A percentile compares a stretch with the other conserved stretches of the same genome.
These are phyloP conservation scores for Phytopythium helicoides DNA, from an alignment of 352 stramenopile species.

Conservation along the genomic window DNA sequence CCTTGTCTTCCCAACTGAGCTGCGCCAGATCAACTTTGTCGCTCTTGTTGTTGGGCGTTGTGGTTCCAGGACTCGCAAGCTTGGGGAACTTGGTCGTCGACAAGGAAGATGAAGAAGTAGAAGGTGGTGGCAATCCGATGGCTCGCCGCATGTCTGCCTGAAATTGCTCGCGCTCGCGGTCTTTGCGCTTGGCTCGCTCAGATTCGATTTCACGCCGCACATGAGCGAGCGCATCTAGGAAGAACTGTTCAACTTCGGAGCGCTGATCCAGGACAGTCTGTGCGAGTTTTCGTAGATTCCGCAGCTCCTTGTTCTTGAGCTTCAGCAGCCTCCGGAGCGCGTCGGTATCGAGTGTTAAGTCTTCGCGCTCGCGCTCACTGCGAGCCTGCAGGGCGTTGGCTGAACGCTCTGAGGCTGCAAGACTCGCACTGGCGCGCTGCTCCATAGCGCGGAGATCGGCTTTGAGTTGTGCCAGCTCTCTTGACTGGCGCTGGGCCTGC, in stretches of 20 bases:
- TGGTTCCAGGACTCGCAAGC: conserved; percentile 18
- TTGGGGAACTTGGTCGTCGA: conserved; percentile 35
- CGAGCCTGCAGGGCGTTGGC: conserved; percentile 46
- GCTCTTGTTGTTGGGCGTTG: conserved; percentile 36
- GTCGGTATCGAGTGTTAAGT: conserved; percentile 83
- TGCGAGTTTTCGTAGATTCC: conserved; percentile 83
- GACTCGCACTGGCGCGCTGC: conserved; percentile 61
- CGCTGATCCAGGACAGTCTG: conserved; percentile 91
- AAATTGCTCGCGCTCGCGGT: conserved; percentile 53
- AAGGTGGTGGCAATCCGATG: conserved; percentile 19
- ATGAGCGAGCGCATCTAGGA: conserved; percentile 89
- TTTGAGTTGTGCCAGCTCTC: conserved; percentile 73
- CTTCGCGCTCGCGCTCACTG: conserved; percentile 67
- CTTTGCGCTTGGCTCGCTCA: conserved; percentile 45
- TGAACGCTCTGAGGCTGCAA: conserved; percentile 69
- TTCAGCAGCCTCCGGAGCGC: conserved; percentile 83
- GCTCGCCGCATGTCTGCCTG: conserved; percentile 48
- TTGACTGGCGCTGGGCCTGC: conserved; percentile 69
- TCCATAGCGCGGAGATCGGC: conserved; percentile 74
- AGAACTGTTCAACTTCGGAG: conserved; percentile 91
- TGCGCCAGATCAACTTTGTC: conserved; percentile 85
- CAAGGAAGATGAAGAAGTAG: conserved; percentile 11
- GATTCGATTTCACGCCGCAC: conserved; percentile 77
- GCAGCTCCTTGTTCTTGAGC: conserved; percentile 94
- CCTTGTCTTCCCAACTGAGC: conserved; percentile 89